Evolutionary conservation across 108 stramenopile genomes (phyloP).

Genomic region (Cylindrotheca closterium): DNA sequence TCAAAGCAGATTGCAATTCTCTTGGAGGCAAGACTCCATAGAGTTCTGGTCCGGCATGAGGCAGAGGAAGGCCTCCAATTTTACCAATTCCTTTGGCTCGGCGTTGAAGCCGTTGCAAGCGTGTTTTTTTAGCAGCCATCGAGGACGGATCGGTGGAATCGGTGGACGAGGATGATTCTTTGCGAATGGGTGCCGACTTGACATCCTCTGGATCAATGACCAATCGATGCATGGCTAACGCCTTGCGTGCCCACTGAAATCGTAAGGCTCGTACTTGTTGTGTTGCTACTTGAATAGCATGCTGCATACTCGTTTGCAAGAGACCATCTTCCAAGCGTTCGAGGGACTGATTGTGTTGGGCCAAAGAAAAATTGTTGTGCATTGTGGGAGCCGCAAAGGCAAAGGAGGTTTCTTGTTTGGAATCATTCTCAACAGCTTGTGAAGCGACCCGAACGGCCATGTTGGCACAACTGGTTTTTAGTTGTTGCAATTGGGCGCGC

Average conservation of each 20-base stretch:
- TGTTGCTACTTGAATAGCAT: constrained; percentile 32
- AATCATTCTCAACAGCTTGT: constrained; percentile 33
- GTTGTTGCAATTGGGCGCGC: constrained; percentile 17
- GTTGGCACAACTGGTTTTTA: constrained; percentile 30
- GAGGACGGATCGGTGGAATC: neutral
- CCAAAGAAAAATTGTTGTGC: neutral
- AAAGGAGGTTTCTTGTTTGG: constrained; percentile 19
- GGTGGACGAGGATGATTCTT: constrained; percentile 4
- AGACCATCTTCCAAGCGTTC: constrained; percentile 25
- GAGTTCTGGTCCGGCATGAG: constrained; percentile 79
- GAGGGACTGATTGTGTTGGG: constrained; percentile 19
- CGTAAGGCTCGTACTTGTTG: constrained; percentile 48
- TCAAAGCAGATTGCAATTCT: constrained; percentile 67
- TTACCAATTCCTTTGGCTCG: constrained; percentile 73
- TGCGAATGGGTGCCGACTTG: constrained; percentile 20
- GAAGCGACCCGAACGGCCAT: constrained; percentile 31
- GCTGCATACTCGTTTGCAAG: constrained; percentile 23
- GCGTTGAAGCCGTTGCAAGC: neutral
- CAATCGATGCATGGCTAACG: constrained; percentile 72
- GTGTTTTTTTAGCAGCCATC: constrained; percentile 4
- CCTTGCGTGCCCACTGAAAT: constrained; percentile 67
- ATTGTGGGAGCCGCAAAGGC: neutral
- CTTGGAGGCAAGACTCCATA: constrained; percentile 71
- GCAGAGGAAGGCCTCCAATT: constrained; percentile 74
- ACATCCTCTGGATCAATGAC: constrained; percentile 55